Evolutionary conservation across 441 rosid genomes (phyloP).

Genomic region (Biscutella laevigata): DNA sequence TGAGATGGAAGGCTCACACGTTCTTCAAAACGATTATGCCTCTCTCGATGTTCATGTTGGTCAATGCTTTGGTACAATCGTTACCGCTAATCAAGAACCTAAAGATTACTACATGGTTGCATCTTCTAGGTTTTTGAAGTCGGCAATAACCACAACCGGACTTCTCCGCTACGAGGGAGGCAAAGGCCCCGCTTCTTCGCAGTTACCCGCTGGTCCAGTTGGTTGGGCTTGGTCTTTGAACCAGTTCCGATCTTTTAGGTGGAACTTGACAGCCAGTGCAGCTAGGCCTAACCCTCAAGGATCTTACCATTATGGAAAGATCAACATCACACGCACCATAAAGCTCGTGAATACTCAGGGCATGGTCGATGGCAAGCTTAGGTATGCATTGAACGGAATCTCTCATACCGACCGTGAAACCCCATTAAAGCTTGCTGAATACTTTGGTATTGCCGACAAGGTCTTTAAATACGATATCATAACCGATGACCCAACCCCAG

Average conservation of each 20-base stretch:
- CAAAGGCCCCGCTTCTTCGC: conserved; percentile 38
- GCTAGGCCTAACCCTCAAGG: conserved; percentile 83
- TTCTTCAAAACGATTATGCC: conserved; percentile 39
- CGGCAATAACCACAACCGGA: conserved; percentile 29
- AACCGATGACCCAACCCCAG: conserved; percentile 34
- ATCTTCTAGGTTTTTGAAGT: conserved; percentile 50
- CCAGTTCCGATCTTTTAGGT: conserved; percentile 59
- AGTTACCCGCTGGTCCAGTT: conserved; percentile 39
- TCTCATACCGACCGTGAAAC: conserved; percentile 46
- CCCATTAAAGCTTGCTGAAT: conserved; percentile 66
- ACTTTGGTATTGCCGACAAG: conserved; percentile 39
- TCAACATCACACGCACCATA: conserved; percentile 58
- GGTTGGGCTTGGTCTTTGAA: conserved; percentile 81
- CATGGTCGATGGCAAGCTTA: conserved; percentile 41
- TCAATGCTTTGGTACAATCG: conserved; percentile 45
- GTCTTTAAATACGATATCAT: conserved; percentile 52
- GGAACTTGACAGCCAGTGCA: conserved; percentile 77
- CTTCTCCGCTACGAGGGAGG: conserved; percentile 48
- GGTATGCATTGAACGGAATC: conserved; percentile 59
- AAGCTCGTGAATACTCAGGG: conserved; percentile 35
- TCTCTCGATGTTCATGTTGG: conserved; percentile 57
- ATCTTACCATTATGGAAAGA: conserved; percentile 56
- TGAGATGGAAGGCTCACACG: conserved; percentile 61
- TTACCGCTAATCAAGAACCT: conserved; percentile 47
- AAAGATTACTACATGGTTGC: conserved; percentile 65